phyloP scores from a whole-genome alignment of 306 rosid genomes.

The Vicia faba region DNA sequence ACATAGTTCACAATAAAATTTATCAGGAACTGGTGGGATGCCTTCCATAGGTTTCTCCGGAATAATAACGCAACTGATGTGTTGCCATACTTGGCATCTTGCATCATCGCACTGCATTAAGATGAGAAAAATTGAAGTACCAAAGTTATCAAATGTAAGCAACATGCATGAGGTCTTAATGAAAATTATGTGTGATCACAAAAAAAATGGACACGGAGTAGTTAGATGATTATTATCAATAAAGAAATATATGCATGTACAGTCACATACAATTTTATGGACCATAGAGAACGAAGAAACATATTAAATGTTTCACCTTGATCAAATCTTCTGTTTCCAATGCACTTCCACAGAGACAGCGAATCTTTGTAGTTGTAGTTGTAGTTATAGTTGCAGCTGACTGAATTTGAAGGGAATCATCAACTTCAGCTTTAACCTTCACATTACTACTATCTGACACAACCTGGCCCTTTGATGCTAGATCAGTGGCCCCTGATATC shows the following conservation, averaged over 20 bases:
- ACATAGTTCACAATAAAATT: slow-evolving; percentile 86
- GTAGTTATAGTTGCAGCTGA: slow-evolving; percentile 46
- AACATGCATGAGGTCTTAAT: slow-evolving; percentile 18
- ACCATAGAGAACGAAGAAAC: slow-evolving; percentile 29
- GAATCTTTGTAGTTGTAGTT: slow-evolving; percentile 67
- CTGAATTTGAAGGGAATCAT: slow-evolving; percentile 59
- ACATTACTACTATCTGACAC: slow-evolving; percentile 78
- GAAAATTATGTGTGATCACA: neutral
- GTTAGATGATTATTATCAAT: slow-evolving; percentile 7
- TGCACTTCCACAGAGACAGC: slow-evolving; percentile 83
- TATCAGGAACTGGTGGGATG: slow-evolving; percentile 65
- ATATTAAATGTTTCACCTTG: slow-evolving; percentile 57
- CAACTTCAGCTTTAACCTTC: slow-evolving; percentile 80
- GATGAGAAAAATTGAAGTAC: slow-evolving; percentile 27
- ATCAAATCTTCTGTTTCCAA: slow-evolving; percentile 85
- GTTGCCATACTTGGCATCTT: slow-evolving; percentile 93
- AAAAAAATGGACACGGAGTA: neutral
- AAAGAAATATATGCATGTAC: neutral
- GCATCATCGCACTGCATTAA: slow-evolving; percentile 87
- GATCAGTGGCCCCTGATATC: slow-evolving; percentile 87
- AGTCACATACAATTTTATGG: slow-evolving; percentile 15
- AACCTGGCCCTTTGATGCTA: slow-evolving; percentile 85
- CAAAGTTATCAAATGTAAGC: slow-evolving; percentile 7
- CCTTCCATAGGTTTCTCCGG: slow-evolving; percentile 88
- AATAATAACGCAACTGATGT: slow-evolving; percentile 81